A percentile compares a stretch with the other conserved stretches of the same genome.
phyloP scores from a whole-genome alignment of 2,329 filamentous ascomycete species.

The Thielaviopsis populi region DNA sequence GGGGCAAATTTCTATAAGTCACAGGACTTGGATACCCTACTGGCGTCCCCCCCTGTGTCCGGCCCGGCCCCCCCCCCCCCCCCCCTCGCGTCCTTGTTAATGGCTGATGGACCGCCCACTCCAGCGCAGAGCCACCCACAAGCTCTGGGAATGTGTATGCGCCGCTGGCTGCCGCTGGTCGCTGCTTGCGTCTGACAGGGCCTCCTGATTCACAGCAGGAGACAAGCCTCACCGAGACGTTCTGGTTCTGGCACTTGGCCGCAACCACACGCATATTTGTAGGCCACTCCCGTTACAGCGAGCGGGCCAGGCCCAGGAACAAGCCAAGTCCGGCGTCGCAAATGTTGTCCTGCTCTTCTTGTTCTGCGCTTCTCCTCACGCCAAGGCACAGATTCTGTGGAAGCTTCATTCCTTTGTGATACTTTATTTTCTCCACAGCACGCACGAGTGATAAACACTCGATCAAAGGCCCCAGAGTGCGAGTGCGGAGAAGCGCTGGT shows the following conservation, averaged over 20 bases:
- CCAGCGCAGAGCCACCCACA: too few species aligned
- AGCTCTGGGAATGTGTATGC: neutral
- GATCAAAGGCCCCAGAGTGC: neutral
- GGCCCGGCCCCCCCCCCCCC: too few species aligned
- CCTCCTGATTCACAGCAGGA: neutral
- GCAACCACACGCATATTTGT: too few species aligned
- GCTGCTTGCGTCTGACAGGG: neutral
- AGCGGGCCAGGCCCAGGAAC: neutral
- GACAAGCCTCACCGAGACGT: neutral
- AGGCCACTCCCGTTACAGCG: neutral
- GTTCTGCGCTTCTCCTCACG: neutral
- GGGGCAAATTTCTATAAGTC: too few species aligned
- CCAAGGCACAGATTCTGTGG: neutral
- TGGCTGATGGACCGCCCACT: too few species aligned
- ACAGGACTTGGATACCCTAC: too few species aligned
- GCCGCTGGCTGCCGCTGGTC: neutral
- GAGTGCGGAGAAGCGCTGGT: neutral
- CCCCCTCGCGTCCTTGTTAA: neutral
- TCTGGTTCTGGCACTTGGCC: too few species aligned
- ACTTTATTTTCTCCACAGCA: neutral
- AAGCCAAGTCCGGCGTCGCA: neutral
- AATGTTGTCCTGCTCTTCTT: neutral
- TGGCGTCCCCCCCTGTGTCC: too few species aligned
- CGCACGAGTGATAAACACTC: neutral
- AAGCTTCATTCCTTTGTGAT: neutral